Evolutionary conservation across 179 eudicot species (phyloP).

Genomic region (Beta lomatogona): DNA sequence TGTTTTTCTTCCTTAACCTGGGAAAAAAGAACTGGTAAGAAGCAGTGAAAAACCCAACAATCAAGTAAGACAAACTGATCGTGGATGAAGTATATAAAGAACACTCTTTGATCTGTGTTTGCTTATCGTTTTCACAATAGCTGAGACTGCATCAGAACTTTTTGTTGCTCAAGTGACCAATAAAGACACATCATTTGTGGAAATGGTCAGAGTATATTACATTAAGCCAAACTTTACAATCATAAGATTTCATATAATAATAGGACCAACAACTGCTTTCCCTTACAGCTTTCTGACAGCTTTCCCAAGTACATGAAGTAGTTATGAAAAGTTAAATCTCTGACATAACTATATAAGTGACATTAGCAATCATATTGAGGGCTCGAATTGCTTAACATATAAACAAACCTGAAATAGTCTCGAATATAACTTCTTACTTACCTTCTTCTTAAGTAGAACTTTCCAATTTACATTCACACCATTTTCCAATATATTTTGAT

Average conservation of each 20-base stretch:
- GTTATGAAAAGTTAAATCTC: background rate
- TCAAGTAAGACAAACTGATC: background rate
- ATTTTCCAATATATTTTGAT: background rate
- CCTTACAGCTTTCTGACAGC: no score
- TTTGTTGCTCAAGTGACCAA: background rate
- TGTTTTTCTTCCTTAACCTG: slow-evolving; percentile 43
- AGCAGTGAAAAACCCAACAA: background rate
- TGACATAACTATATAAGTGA: background rate
- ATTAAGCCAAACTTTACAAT: background rate
- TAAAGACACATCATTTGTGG: background rate
- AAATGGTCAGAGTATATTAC: background rate
- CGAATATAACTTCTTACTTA: background rate
- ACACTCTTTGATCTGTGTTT: background rate
- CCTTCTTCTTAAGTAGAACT: background rate
- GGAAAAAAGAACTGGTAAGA: slow-evolving; percentile 5
- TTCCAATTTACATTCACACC: background rate
- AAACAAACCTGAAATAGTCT: background rate
- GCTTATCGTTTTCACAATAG: background rate
- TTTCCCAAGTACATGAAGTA: background rate
- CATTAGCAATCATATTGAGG: background rate
- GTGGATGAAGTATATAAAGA: background rate
- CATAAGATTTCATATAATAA: background rate
- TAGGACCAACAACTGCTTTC: background rate
- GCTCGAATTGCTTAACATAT: background rate
- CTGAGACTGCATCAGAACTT: background rate